phyloP scores from a whole-genome alignment of 2,329 filamentous ascomycete genomes.

The Nothomitra cinnamomea region DNA sequence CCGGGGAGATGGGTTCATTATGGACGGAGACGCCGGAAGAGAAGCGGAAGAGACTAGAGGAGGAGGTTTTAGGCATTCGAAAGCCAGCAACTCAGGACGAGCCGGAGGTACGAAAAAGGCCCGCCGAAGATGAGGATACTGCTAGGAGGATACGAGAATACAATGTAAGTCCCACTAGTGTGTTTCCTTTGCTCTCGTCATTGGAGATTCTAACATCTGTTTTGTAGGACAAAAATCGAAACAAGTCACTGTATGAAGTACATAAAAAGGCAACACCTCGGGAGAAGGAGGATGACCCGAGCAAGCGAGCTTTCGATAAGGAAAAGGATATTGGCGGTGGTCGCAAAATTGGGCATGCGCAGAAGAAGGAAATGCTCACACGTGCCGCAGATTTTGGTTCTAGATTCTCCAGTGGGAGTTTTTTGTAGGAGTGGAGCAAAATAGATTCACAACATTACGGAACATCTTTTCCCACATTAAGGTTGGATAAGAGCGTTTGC shows the following conservation, averaged over 20 bases:
- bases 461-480: no score
- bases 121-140: slow-evolving; percentile 26
- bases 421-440: slow-evolving; percentile 24
- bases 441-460: neutral
- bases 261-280: slow-evolving; percentile 29
- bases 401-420: slow-evolving; percentile 59
- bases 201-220: neutral
- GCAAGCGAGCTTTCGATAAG: slow-evolving; percentile 69
- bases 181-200: no score
- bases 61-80: slow-evolving; percentile 62
- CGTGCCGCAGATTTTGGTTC: slow-evolving; percentile 68
- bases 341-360: slow-evolving; percentile 50
- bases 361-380: slow-evolving; percentile 63
- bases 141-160: slow-evolving; percentile 38
- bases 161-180: slow-evolving; percentile 29
- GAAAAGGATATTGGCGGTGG: slow-evolving; percentile 86
- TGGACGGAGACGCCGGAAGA: slow-evolving; percentile 91
- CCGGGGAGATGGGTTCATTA: slow-evolving; percentile 37
- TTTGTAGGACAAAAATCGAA: slow-evolving; percentile 22
- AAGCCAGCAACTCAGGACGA: slow-evolving; percentile 21
- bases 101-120: slow-evolving; percentile 15
- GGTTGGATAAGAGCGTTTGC: no score
- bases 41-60: slow-evolving; percentile 62
- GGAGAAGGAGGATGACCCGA: slow-evolving; percentile 77
- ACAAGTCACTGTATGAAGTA: slow-evolving; percentile 29